Base-by-base conservation (phyloP, 2,329 filamentous ascomycete species). In the Hypomyces rosellus region DNA sequence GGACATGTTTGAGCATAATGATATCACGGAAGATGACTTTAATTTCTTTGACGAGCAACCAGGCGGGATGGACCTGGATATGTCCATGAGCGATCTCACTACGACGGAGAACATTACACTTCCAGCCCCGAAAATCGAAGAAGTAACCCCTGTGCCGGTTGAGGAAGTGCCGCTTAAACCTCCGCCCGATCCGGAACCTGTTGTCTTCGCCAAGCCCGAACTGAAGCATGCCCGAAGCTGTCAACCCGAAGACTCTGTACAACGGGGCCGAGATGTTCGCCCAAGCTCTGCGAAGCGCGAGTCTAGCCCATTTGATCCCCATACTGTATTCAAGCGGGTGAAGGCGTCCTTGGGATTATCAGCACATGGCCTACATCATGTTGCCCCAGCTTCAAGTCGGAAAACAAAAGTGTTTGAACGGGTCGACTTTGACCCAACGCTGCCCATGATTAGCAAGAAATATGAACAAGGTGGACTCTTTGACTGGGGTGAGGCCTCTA, bases 1-100 rank as follows among this genome's bases (percentile, higher is more conserved):
- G 8, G 84, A 88, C 56, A 79, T 85, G 57, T 89, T 88, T 66
- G 82, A 77, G n/a, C 80, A 83, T n/a, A 78, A 81, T 55, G 80
- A 83, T 56, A 76, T 92, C n/a, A 90, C 85, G 1, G 88, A 93
- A 58, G 87, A 82, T 5, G 88, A 93, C 61, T 92, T 92, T 63
- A 88, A 80, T 63, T 92, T 91, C 65, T 92, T 92, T 58, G 87
- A 92, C 59, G 83, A 86, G 54, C 69, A 77, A 22, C 73, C 77
- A 3, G 71, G 64, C 2, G 68, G 65, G 11, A 65, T 68, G 20
- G 70, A 70, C 39, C 51, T 75, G 38, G 68, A 70, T 18, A 58
- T 65, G 16, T 47, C 63, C 1, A 63, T 68, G 57, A 54, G 49
- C 13, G 62, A 62, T 46, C 33, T 61, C 12, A 50, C 54, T 44